Evolutionary conservation across 805 yeast species (phyloP), one percentile per base, ranked within the genome.

Genomic region (Sugiyamaella lignohabitans): DNA sequence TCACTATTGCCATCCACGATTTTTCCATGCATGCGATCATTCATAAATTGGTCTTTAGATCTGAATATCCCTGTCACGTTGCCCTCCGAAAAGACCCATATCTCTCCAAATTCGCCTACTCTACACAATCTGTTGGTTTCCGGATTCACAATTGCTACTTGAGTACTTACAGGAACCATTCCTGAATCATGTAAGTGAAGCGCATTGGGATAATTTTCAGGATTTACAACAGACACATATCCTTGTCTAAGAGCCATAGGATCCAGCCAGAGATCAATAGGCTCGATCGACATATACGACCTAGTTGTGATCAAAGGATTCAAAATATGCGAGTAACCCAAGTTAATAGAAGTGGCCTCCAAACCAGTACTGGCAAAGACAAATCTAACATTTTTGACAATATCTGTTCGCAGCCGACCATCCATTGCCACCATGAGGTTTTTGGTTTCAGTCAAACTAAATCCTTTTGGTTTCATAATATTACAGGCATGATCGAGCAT

Each of bases 51-150:
- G 51, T 80, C 84, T 6, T 73, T 69, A 1, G 72, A 73, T 23
- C 71, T 70, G 35, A 78, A 76, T 60, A 79, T 82, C 4, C 78
- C 76, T 10, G 71, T 63, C 23, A 80, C 82, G 55, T 84, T 88
- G 0, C 91, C 95, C 53, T 87, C 95, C 1, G 95, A 84, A 53
- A 85, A 78, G 1, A 91, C 94, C 98, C 98, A 93, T 35, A 93
- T 87, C 66, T 93, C 99, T 29, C 99, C 99, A 63, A 79, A 80
- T 63, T 93, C 98, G 5, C 98, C 97, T 43, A 81, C 82, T 48
- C 76, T 78, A 60, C 98, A 91, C 10, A 88, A 69, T 45, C 71
- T 69, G 39, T 75, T 65, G 0, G 97, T 91, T 60, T 93, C 97
- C 1, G 98, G 98, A 54, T 93, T 93, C 2, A 93, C 97, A 50